Base-by-base conservation (phyloP, 441 rosid genomes). In the Iberis amara region DNA sequence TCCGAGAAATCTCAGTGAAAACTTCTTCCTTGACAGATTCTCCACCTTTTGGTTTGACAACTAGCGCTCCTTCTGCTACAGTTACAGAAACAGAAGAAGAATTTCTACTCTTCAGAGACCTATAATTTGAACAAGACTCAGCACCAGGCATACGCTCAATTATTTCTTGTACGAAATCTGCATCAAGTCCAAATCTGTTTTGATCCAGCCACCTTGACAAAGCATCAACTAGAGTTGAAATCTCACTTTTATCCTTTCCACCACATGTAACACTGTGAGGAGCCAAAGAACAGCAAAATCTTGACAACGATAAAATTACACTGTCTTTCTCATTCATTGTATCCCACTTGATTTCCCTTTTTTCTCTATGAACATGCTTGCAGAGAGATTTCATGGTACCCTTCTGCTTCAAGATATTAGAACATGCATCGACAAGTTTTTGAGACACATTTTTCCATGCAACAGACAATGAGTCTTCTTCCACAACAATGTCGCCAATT, bases 151-250 rank as follows among this genome's bases (percentile, higher is more conserved):
- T 82, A 53, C 64, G 74, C 69, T 86, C 99, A 59, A 89, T 72
- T 44, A 81, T 80, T 77, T 94, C 96, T 62, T 76, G 95, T 62
- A 94, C 96, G 80, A 94, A 86, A 42, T 83, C 96, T 39, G 83
- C 61, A 47, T 94, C 99, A 61, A 94, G 57, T 43, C 99, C 99
- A 79, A 81, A 94, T 71, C 99, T 85, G 71, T 85, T 94, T 67
- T 77, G 87, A 59, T 73, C 82, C 64, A 86, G 74, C 99, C 99
- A 89, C 65, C 76, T 73, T 57, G 70, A 63, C 65, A 94, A 71
- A 31, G 68, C 72, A 67, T 70, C 65, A 59, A 70, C 50, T 54
- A 73, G 56, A 47, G 64, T 40, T 49, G 74, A 79, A 71, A 51
- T 62, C 66, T 82, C 77, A 56, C 52, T 66, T 48, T 60, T 60